Conservation (phyloP, 352 stramenopile species). For the Pythium phragmitis region DNA sequence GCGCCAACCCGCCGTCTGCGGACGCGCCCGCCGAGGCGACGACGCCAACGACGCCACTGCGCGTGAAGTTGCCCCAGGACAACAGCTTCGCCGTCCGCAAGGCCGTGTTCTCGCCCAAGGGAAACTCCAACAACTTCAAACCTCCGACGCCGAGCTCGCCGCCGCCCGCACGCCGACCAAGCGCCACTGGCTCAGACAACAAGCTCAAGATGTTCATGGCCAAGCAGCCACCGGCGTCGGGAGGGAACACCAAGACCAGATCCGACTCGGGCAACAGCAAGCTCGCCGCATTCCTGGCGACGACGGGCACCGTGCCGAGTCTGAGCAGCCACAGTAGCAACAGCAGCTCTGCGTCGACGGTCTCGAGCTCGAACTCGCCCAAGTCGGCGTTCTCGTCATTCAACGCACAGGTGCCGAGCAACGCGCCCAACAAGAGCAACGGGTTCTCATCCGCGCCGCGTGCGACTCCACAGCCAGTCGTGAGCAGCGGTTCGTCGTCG, state of each 20-base stretch:
- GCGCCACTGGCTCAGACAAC: constrained; percentile 41
- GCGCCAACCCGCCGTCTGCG: constrained; percentile 53
- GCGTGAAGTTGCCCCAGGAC: constrained; percentile 24
- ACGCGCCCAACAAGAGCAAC: constrained; percentile 1
- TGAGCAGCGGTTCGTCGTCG: constrained; percentile 10
- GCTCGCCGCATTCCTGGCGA: constrained; percentile 72
- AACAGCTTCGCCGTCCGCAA: constrained; percentile 61
- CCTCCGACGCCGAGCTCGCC: constrained; percentile 19
- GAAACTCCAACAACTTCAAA: constrained; percentile 6
- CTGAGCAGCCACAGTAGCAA: constrained; percentile 17
- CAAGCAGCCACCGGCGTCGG: constrained; percentile 49
- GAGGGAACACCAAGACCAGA: constrained; percentile 37
- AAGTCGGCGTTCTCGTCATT: constrained; percentile 27
- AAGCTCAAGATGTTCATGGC: constrained; percentile 84
- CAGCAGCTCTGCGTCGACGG: constrained; percentile 22
- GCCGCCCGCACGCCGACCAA: constrained; percentile 25
- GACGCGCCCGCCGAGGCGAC: constrained; percentile 20
- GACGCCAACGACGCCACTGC: constrained; percentile 13
- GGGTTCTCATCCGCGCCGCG: constrained; percentile 10
- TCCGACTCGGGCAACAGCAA: constrained; percentile 70
- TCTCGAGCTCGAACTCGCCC: constrained; percentile 21
- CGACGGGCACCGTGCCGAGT: constrained; percentile 45
- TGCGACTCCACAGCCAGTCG: not conserved
- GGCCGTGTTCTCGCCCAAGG: constrained; percentile 55
- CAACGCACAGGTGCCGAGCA: constrained; percentile 12